A percentile compares a stretch with the other conserved stretches of the same genome.
These are phyloP conservation scores for Crassisporium funariophilum DNA, from an alignment of 768 basidiomycete species.

Conservation along the genomic window DNA sequence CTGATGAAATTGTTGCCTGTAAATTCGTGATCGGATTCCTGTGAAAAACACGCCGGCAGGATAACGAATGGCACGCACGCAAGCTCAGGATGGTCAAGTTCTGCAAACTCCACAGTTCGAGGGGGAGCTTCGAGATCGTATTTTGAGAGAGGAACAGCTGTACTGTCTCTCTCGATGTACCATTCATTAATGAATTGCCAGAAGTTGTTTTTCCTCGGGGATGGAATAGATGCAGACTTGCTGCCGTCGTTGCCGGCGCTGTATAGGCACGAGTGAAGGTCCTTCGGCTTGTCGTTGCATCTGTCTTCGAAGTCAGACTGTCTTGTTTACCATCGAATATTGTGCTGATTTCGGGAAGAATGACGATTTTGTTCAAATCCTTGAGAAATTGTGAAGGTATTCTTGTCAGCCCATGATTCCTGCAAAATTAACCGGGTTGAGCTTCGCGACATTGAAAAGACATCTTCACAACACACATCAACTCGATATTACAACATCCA, in stretches of 20 bases:
- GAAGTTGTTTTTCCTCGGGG: conserved; percentile 34
- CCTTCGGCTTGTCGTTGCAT: conserved; percentile 5
- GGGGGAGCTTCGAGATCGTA: conserved; percentile 53
- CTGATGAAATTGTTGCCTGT: conserved; percentile 61
- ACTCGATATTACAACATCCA: conserved; percentile 50
- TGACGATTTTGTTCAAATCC: conserved; percentile 49
- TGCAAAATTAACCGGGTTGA: conserved; percentile 16
- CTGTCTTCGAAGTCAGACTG: neutral
- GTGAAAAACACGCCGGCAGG: neutral
- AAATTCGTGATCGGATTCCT: conserved; percentile 15
- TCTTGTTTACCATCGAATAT: conserved; percentile 11
- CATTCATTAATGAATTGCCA: conserved; percentile 30
- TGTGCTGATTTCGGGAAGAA: conserved; percentile 40
- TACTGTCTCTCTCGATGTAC: conserved; percentile 50
- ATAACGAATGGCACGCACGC: conserved; percentile 45
- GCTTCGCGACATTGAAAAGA: neutral
- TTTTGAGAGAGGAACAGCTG: conserved; percentile 61
- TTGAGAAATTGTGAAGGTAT: conserved; percentile 53
- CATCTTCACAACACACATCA: conserved; percentile 45
- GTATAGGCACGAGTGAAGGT: conserved; percentile 28
- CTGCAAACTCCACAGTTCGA: conserved; percentile 55
- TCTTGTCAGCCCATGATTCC: conserved; percentile 41
- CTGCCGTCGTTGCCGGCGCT: conserved; percentile 21
- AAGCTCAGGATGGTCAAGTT: conserved; percentile 64
- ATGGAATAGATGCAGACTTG: conserved; percentile 16